A percentile compares a stretch with the other conserved stretches of the same genome.
These are phyloP conservation scores for Jaltomata sinuosa DNA, from an alignment of 257 asterid species.

Conservation along the genomic window DNA sequence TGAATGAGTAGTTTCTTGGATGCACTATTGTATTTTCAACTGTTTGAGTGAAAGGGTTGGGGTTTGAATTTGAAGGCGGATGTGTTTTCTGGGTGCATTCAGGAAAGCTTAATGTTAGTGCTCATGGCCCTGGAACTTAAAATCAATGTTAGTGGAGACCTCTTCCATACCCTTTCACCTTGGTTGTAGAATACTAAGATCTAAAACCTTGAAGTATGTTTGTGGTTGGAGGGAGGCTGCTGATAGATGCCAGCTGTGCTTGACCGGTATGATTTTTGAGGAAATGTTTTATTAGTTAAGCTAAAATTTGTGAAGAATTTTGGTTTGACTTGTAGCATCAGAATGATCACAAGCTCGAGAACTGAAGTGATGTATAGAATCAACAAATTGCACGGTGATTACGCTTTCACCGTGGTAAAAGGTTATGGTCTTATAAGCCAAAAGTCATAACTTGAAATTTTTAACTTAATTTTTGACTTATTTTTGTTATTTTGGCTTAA, in stretches of 20 bases:
- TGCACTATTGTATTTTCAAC: not conserved
- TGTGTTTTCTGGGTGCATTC: not conserved
- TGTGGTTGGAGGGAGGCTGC: not conserved
- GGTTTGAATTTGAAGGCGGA: not conserved
- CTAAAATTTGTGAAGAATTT: not conserved
- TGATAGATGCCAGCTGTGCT: not conserved
- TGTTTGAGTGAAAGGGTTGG: not conserved
- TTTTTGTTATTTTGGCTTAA: too few relatives aligned
- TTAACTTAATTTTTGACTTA: too few relatives aligned
- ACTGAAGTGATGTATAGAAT: too few relatives aligned
- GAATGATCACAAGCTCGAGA: too few relatives aligned
- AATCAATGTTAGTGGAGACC: not conserved
- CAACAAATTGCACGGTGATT: too few relatives aligned
- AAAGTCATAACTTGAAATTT: too few relatives aligned
- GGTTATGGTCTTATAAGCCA: too few relatives aligned
- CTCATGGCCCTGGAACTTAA: not conserved
- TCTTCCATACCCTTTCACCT: not conserved
- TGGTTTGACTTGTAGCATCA: not conserved
- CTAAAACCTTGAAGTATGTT: too few relatives aligned
- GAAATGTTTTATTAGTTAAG: not conserved
- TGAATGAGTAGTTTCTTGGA: not conserved
- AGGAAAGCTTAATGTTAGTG: not conserved
- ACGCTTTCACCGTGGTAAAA: too few relatives aligned
- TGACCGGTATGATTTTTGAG: not conserved
- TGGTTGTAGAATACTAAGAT: not conserved